Evolutionary conservation across 768 basidiomycete genomes (phyloP).

Genomic region (Hericium erinaceus): DNA sequence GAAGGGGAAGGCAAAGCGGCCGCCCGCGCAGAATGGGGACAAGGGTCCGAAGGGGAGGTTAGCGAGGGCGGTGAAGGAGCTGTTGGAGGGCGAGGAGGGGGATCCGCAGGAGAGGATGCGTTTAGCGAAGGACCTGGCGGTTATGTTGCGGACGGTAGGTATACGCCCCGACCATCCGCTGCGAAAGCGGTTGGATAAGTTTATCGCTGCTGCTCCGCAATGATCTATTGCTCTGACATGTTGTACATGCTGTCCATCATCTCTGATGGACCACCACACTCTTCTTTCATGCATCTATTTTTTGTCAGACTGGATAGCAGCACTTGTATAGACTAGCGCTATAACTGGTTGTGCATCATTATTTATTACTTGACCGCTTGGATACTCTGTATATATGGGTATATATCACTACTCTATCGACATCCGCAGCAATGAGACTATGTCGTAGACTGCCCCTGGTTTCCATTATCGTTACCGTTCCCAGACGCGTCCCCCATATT

Average conservation of each 20-base stretch:
- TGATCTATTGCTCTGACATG: too few relatives aligned
- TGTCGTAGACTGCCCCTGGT: not conserved
- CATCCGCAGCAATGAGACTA: too few relatives aligned
- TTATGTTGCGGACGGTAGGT: slow-evolving; percentile 41
- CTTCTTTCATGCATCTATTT: too few relatives aligned
- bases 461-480: not conserved
- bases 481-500: slow-evolving; percentile 23
- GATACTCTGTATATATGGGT: too few relatives aligned
- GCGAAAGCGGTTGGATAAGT: slow-evolving; percentile 60
- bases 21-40: slow-evolving; percentile 28
- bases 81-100: slow-evolving; percentile 45
- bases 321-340: too few relatives aligned
- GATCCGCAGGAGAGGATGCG: slow-evolving; percentile 36
- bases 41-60: slow-evolving; percentile 53
- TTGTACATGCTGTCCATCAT: too few relatives aligned
- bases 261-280: too few relatives aligned
- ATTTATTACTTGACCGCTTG: too few relatives aligned
- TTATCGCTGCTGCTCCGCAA: slow-evolving; percentile 16
- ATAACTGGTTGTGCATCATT: too few relatives aligned
- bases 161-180: slow-evolving; percentile 57
- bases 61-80: slow-evolving; percentile 55
- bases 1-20: slow-evolving; percentile 36
- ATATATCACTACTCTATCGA: too few relatives aligned
- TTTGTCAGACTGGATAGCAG: too few relatives aligned
- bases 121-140: slow-evolving; percentile 43